These are phyloP conservation scores for Penicillium ochrochloron DNA, from an alignment of 495 filamentous ascomycete genomes.

Conservation along the genomic window DNA sequence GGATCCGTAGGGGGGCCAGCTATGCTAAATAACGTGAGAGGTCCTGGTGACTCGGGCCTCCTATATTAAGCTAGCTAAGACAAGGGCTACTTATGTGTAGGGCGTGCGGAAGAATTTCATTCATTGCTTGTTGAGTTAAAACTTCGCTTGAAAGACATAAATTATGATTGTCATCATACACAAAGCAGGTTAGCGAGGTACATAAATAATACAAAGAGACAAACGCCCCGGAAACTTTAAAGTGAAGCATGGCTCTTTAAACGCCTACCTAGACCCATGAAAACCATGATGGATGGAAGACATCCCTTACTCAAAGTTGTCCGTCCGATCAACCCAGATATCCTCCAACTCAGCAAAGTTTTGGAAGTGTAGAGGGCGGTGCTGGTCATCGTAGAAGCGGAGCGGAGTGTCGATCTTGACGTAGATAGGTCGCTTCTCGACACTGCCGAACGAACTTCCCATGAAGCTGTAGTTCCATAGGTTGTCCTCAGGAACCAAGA, in stretches of 20 bases:
- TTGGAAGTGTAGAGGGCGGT: conserved; percentile 92
- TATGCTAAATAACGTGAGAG: no score
- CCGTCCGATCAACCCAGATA: conserved; percentile 82
- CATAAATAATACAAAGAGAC: conserved; percentile 23
- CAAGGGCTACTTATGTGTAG: not conserved
- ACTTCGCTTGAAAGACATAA: conserved; percentile 32
- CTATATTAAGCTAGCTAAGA: not conserved
- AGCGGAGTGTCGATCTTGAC: conserved; percentile 93
- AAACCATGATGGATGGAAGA: not conserved
- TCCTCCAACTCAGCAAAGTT: conserved; percentile 92
- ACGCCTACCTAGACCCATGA: conserved; percentile 23
- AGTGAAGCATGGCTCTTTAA: conserved; percentile 25
- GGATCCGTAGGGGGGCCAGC: no score
- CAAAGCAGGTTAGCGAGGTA: conserved; percentile 18
- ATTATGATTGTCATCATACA: conserved; percentile 37
- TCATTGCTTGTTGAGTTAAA: conserved; percentile 23
- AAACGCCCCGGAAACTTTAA: conserved; percentile 20
- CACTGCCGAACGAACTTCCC: conserved; percentile 80
- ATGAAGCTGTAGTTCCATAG: conserved; percentile 99
- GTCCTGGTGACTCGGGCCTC: not conserved
- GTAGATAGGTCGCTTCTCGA: conserved; percentile 88
- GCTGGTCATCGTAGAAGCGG: conserved; percentile 89
- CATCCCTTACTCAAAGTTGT: conserved; percentile 74
- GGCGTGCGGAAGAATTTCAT: not conserved
- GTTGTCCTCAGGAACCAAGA: conserved; percentile 88